Percentiles rank a stretch among this genome's conserved stretches.
Conservation (phyloP, 192 early-diverging fungal genomes). For the Backusella morwellensis region DNA sequence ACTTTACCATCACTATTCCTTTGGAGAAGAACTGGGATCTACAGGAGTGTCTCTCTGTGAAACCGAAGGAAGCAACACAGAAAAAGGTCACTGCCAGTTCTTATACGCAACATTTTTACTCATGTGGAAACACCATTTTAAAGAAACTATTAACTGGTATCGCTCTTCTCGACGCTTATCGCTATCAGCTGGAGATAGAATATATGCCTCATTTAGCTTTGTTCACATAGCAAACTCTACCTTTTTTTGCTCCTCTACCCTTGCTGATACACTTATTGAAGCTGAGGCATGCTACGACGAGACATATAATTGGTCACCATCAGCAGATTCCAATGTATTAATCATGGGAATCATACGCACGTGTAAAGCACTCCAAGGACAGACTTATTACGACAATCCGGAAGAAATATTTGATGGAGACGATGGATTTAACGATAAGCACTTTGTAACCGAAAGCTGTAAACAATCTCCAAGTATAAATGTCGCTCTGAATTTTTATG, state of each 20-base stretch:
- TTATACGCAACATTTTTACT: conserved; percentile 24
- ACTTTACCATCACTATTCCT: conserved; percentile 14
- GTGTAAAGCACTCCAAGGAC: conserved; percentile 29
- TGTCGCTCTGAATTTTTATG: conserved; percentile 31
- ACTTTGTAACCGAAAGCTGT: conserved; percentile 24
- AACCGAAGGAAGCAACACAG: conserved; percentile 4
- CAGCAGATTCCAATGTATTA: conserved; percentile 22
- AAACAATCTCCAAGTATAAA: conserved; percentile 17
- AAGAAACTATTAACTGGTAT: conserved; percentile 8
- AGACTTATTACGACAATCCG: conserved; percentile 14
- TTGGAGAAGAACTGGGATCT: conserved; percentile 26
- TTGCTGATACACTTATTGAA: conserved; percentile 18
- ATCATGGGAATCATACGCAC: conserved; percentile 27
- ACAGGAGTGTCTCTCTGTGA: conserved; percentile 24
- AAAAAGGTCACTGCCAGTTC: conserved; percentile 22
- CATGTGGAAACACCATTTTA: conserved; percentile 27
- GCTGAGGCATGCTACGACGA: conserved; percentile 25
- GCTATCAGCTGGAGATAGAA: conserved; percentile 26
- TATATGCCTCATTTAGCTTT: conserved; percentile 23
- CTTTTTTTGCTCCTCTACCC: conserved; percentile 3
- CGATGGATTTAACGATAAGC: conserved; percentile 33
- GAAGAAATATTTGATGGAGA: conserved; percentile 27
- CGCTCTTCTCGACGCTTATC: not conserved
- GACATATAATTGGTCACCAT: conserved; percentile 20
- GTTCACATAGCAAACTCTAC: conserved; percentile 17